Percentiles rank a stretch among this genome's conserved stretches.
Conservation (phyloP, 2,329 filamentous ascomycete species). For the Periconia macrospinosa region DNA sequence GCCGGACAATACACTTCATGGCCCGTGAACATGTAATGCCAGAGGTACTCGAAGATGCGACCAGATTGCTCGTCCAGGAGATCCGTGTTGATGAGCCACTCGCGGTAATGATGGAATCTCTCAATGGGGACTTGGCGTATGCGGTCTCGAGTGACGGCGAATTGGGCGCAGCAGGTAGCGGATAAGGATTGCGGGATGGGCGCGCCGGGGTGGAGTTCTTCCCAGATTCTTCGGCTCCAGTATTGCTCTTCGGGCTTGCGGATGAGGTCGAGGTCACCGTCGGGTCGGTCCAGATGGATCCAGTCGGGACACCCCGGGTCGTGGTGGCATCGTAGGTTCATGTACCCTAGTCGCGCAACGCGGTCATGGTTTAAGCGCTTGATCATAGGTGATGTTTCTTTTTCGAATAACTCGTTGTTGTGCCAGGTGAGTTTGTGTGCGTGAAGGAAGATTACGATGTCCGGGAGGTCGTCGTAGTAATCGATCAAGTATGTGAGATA, state of each 20-base stretch:
- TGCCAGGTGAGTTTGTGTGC: conserved; percentile 60
- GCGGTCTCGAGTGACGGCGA: conserved; percentile 53
- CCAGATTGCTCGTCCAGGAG: conserved; percentile 43
- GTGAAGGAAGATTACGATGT: conserved; percentile 64
- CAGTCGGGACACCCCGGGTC: conserved; percentile 62
- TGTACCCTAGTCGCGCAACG: conserved; percentile 58
- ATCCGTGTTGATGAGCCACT: conserved; percentile 52
- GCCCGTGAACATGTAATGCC: conserved; percentile 46
- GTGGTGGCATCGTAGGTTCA: conserved; percentile 63
- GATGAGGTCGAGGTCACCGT: conserved; percentile 43
- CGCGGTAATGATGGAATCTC: conserved; percentile 56
- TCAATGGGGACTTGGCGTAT: conserved; percentile 53
- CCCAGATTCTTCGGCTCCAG: conserved; percentile 39
- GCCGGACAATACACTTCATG: conserved; percentile 43
- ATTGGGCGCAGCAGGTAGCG: conserved; percentile 60
- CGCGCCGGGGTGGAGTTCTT: conserved; percentile 46
- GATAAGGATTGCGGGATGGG: conserved; percentile 39
- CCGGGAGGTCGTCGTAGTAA: conserved; percentile 61
- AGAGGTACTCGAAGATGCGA: conserved; percentile 45
- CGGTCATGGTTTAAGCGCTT: conserved; percentile 54
- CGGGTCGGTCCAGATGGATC: conserved; percentile 52
- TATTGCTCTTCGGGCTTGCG: conserved; percentile 45
- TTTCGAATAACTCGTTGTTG: conserved; percentile 58
- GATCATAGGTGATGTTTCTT: conserved; percentile 55
- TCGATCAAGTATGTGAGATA: conserved; percentile 67